Percentiles rank a stretch among this genome's conserved stretches.
Conservation (phyloP, 208 protist species). For the Acanthamoeba divionensis region DNA sequence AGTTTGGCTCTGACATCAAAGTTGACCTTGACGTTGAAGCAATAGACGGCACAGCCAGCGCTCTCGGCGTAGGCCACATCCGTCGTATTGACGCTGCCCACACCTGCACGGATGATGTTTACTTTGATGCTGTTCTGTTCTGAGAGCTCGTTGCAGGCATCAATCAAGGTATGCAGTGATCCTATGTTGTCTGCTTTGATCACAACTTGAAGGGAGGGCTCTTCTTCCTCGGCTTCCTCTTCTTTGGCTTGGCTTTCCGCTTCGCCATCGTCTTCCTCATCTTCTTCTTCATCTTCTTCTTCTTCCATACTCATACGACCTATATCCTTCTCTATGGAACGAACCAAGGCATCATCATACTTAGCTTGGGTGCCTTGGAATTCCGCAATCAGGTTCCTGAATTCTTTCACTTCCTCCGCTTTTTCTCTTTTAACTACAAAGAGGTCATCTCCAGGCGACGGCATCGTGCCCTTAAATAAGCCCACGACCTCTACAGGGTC, state of each 20-base stretch:
- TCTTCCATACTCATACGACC: background rate
- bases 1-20: background rate
- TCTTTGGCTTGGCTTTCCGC: background rate
- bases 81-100: slow-evolving; percentile 13
- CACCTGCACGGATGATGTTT: slow-evolving; percentile 25
- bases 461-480: background rate
- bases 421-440: slow-evolving; percentile 27
- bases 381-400: slow-evolving; percentile 13
- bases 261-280: background rate
- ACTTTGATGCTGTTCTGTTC: background rate
- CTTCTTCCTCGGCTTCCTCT: background rate
- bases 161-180: slow-evolving; percentile 36
- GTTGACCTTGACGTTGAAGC: slow-evolving; percentile 29
- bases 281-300: background rate
- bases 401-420: slow-evolving; percentile 43
- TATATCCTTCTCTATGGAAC: background rate
- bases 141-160: slow-evolving; percentile 46
- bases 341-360: slow-evolving; percentile 39
- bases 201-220: slow-evolving; percentile 18
- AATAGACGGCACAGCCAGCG: slow-evolving; percentile 40
- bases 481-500: slow-evolving; percentile 37
- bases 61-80: slow-evolving; percentile 23
- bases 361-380: slow-evolving; percentile 42
- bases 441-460: slow-evolving; percentile 36
- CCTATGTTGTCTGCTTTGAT: slow-evolving; percentile 51